Evolutionary conservation across 352 stramenopile genomes (phyloP), one percentile per base, ranked within the genome.

Genomic region (Peronosclerospora sorghi): DNA sequence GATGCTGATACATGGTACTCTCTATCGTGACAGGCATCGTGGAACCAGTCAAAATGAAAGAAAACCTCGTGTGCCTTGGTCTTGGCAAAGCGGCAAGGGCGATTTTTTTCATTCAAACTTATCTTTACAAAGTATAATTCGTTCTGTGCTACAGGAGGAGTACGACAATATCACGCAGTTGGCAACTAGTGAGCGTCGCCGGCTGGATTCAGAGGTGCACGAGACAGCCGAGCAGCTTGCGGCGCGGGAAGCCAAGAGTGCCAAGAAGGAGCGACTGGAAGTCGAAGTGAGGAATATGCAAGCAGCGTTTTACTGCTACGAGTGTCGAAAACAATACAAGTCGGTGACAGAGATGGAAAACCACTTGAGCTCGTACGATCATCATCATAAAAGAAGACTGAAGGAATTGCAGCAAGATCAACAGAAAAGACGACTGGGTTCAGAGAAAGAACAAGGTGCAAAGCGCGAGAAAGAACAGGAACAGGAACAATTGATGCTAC

Each of bases 341-440:
- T 77, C 65, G 8, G 73, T 84, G 35, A 61, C 37, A 13, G 73
- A 83, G 49, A 83, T 86, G 65, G 69, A 77, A 35, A 79, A 77
- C 46, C 73, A 86, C 40, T 47, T 83, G 34, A 83, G 71, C 44
- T 83, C 68, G 8, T 86, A 86, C 51, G 73, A 86, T 48, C 73
- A 86, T 41, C 73, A 86, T 46, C 73, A 86, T 29, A 59, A 57
- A 21, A 86, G 83, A 41, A 62, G 74, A 26, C 34, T 74, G 26
- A 47, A 41, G 15, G 55, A 73, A 5, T 35, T 73, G 43, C 51
- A 65, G 14, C 51, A 65, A 13, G 21, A 26, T 26, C 41, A 63
- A 23, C 56, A 68, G 45, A 65, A 71, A 53, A 32, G 49, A 38
- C 48, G 50, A 8, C 26, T 15, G 9, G 32, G 38, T 0, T 32